Evolutionary conservation across 2,329 filamentous ascomycete species (phyloP).

Genomic region (Purpureocillium takamizusanense): DNA sequence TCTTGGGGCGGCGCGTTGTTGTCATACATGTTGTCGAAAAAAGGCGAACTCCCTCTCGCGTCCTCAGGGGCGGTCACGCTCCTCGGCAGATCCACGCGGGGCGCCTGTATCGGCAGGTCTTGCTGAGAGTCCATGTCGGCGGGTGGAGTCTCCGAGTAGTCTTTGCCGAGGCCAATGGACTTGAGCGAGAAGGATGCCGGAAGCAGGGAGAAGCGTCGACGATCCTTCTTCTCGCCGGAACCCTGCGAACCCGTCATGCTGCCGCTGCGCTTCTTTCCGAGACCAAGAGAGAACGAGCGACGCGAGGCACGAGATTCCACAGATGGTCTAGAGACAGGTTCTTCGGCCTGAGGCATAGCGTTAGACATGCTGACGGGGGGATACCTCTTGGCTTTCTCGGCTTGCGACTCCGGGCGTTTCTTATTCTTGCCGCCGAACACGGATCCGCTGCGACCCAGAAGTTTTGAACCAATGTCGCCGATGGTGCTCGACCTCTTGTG

Average conservation of each 20-base stretch:
- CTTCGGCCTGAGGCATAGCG: slow-evolving; percentile 50
- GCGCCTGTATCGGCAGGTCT: slow-evolving; percentile 43
- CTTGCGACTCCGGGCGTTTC: slow-evolving; percentile 39
- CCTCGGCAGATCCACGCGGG: slow-evolving; percentile 17
- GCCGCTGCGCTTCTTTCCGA: slow-evolving; percentile 63
- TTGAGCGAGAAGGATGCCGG: slow-evolving; percentile 56
- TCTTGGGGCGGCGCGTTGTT: slow-evolving; percentile 25
- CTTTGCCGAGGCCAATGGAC: slow-evolving; percentile 51
- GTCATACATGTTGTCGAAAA: slow-evolving; percentile 30
- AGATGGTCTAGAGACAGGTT: slow-evolving; percentile 45
- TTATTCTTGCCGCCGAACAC: slow-evolving; percentile 59
- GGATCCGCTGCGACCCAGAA: slow-evolving; percentile 77
- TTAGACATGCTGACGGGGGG: slow-evolving; percentile 88
- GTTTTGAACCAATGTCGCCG: slow-evolving; percentile 72
- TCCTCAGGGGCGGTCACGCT: slow-evolving; percentile 26
- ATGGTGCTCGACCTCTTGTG: slow-evolving; percentile 69
- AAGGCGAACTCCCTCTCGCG: slow-evolving; percentile 24
- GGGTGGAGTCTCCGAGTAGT: slow-evolving; percentile 29
- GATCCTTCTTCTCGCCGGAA: slow-evolving; percentile 46
- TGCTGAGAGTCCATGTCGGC: slow-evolving; percentile 41
- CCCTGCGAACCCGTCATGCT: slow-evolving; percentile 50
- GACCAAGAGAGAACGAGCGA: slow-evolving; percentile 60
- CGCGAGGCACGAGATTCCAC: slow-evolving; percentile 60
- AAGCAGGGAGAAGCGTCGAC: slow-evolving; percentile 64
- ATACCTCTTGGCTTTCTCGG: slow-evolving; percentile 62